phyloP scores from a whole-genome alignment of 345 rosid genomes.

The Crucihimalaya himalaica region DNA sequence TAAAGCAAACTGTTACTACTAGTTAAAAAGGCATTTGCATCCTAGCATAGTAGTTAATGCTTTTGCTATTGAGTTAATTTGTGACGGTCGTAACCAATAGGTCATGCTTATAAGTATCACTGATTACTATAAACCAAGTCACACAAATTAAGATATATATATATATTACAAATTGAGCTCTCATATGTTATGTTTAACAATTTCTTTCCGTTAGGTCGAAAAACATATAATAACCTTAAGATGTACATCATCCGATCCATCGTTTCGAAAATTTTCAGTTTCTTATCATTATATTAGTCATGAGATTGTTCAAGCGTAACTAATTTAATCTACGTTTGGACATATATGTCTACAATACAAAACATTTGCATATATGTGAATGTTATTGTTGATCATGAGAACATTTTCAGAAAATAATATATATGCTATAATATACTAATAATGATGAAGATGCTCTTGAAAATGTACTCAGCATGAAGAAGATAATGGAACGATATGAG shows the following conservation, averaged over 20 bases:
- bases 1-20: background rate
- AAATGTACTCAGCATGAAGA: constrained; percentile 45
- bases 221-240: background rate
- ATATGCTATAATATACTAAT: background rate
- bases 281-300: background rate
- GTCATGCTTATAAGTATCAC: background rate
- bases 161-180: background rate
- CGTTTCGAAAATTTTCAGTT: background rate
- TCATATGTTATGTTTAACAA: background rate
- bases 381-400: background rate
- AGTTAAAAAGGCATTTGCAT: background rate
- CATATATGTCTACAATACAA: background rate
- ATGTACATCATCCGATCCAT: background rate
- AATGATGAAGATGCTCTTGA: background rate
- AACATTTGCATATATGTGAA: background rate
- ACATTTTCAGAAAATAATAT: background rate
- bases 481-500: constrained; percentile 49
- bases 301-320: background rate
- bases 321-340: background rate
- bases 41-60: background rate
- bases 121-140: background rate
- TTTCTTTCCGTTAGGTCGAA: background rate
- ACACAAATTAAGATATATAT: background rate
- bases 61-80: background rate
- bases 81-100: background rate